A percentile compares a stretch with the other conserved stretches of the same genome.
Conservation (phyloP, 2,329 filamentous ascomycete species). For the Colletotrichum melonis region DNA sequence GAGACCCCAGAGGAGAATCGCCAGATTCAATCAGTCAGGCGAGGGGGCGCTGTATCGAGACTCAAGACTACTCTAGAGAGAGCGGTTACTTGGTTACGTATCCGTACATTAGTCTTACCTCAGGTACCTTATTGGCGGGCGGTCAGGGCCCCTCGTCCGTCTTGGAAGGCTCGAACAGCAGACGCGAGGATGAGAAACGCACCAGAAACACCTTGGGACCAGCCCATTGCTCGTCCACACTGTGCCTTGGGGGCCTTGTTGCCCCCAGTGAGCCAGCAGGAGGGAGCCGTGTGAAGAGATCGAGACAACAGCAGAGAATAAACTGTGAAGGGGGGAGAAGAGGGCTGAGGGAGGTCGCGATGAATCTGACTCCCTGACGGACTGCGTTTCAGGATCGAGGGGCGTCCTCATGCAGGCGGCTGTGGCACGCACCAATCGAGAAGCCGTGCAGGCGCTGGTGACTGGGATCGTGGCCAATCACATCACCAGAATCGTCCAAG, state of each 20-base stretch:
- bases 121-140: constrained; percentile 2
- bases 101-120: too few relatives aligned
- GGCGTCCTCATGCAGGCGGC: constrained; percentile 28
- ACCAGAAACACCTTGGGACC: constrained; percentile 32
- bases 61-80: not conserved
- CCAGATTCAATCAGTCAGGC: constrained; percentile 20
- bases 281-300: constrained; percentile 8
- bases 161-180: constrained; percentile 23
- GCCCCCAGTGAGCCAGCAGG: too few relatives aligned
- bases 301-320: not conserved
- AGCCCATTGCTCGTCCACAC: constrained; percentile 12
- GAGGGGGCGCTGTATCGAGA: constrained; percentile 25
- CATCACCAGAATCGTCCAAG: constrained; percentile 13
- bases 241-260: constrained; percentile 1
- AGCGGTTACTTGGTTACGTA: not conserved
- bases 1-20: constrained; percentile 28
- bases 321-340: constrained; percentile 19
- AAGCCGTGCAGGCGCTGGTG: constrained; percentile 16
- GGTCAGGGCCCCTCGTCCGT: constrained; percentile 18
- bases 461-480: constrained; percentile 23
- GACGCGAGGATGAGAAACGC: constrained; percentile 34
- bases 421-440: constrained; percentile 20
- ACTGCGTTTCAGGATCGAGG: constrained; percentile 33
- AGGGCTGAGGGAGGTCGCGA: constrained; percentile 25
- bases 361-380: constrained; percentile 35